Evolutionary conservation across 805 yeast genomes (phyloP).

Genomic region (Metschnikowia vanudenii): DNA sequence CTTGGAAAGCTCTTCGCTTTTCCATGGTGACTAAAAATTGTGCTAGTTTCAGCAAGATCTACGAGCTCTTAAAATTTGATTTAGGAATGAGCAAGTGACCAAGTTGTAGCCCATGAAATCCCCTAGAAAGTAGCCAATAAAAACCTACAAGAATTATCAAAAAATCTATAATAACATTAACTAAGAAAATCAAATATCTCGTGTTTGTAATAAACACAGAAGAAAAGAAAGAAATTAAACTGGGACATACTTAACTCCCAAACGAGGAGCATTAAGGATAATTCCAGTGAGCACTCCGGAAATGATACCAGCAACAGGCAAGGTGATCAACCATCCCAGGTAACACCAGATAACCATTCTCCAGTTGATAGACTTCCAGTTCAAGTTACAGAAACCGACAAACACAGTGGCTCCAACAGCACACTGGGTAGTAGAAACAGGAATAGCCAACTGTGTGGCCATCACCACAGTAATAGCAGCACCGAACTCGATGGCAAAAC

Average conservation of each 20-base stretch:
- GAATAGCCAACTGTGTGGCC: conserved; percentile 71
- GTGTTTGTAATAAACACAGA: too few species aligned
- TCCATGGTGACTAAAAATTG: too few species aligned
- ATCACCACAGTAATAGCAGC: conserved; percentile 73
- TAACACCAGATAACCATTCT: conserved; percentile 72
- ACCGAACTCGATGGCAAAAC: conserved; percentile 73
- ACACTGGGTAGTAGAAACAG: conserved; percentile 75
- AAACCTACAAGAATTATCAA: too few species aligned
- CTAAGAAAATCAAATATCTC: too few species aligned
- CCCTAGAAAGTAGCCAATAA: too few species aligned
- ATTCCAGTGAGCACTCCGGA: conserved; percentile 67
- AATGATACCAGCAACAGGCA: conserved; percentile 71
- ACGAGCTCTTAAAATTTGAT: too few species aligned
- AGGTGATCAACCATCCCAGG: conserved; percentile 68
- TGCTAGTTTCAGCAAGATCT: too few species aligned
- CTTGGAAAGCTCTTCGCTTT: too few species aligned
- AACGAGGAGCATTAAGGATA: conserved; percentile 59
- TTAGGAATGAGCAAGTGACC: too few species aligned
- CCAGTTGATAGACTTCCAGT: conserved; percentile 67
- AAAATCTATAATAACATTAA: too few species aligned
- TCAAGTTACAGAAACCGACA: conserved; percentile 71
- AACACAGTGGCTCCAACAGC: conserved; percentile 77
- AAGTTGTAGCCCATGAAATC: too few species aligned
- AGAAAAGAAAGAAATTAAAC: conserved; percentile 1
- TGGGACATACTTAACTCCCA: conserved; percentile 30